Evolutionary conservation across 129 eudicot species (phyloP), one percentile per base, ranked within the genome.

Genomic region (Flaveria brownii): DNA sequence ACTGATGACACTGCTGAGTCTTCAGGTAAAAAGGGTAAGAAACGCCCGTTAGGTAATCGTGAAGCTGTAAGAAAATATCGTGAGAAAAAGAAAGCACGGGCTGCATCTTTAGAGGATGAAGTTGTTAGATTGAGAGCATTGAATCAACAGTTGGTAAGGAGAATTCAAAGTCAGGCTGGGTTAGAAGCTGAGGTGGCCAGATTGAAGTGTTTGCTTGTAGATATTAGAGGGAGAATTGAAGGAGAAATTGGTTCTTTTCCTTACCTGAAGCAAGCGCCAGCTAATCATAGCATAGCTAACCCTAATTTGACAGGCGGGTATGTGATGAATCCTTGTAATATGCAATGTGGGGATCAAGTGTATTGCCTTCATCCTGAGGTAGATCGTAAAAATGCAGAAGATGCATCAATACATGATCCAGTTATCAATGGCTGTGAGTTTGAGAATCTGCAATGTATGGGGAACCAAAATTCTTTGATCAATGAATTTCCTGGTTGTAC

Each of bases 211-310:
- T 82, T 93, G 87, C 96, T 93, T 69, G 97, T 93, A 74, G 97
- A 93, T 72, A 74, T 90, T 43, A 76, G 97, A 80, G 97, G 97
- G 68, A 88, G 97, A 73, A 90, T 88, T 56, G 96, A 91, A 84
- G 96, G 98, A 39, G 98, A 88, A 79, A 87, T 93, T 75, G 97
- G 97, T 5, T 82, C 90, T 47, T 91, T 90, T 74, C 98, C 97
- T 72, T 91, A 93, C 74, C 98, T 87, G 76, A 71, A 59, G 13
- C 73, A 25, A 20, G 81, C 68, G 74, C 83, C 93, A 1, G 76
- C 62, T 71, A 85, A 78, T 81, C 90, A 83, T 60, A 87, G 77
- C 72, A 46, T 78, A 36, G 74, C 39, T 18, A 80, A 74, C 72
- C 41, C 85, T n/a, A 86, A 70, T 61, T 6, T 80, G 71, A 81